These are phyloP conservation scores for Wickerhamiella vanderwaltii DNA, from an alignment of 805 yeast species.

Conservation along the genomic window DNA sequence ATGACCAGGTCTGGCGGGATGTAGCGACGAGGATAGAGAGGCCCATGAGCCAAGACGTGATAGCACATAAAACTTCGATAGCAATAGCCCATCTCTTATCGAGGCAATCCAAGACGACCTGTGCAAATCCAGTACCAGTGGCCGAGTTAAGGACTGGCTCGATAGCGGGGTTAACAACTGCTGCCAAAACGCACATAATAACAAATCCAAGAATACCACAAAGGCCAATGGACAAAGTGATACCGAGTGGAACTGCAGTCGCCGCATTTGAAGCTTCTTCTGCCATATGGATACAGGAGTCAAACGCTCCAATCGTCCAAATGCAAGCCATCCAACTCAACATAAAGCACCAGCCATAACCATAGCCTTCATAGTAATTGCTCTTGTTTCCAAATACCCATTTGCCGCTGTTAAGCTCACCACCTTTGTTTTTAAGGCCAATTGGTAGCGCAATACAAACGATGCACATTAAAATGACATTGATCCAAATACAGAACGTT, in stretches of 20 bases:
- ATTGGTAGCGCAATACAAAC: constrained; percentile 54
- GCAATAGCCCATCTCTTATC: constrained; percentile 57
- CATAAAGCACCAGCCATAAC: constrained; percentile 44
- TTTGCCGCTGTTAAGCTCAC: constrained; percentile 36
- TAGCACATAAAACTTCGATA: constrained; percentile 43
- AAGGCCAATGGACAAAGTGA: constrained; percentile 41
- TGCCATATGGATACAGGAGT: constrained; percentile 57
- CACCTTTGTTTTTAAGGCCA: constrained; percentile 29
- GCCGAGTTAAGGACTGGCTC: constrained; percentile 32
- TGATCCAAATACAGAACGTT: constrained; percentile 43
- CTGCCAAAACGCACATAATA: constrained; percentile 40
- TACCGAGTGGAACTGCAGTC: constrained; percentile 52
- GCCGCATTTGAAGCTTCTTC: constrained; percentile 58
- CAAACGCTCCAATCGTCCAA: constrained; percentile 69
- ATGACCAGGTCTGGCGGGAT: constrained; percentile 63
- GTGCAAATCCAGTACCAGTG: constrained; percentile 51
- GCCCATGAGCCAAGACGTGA: constrained; percentile 58
- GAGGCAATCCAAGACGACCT: constrained; percentile 46
- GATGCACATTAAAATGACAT: constrained; percentile 40
- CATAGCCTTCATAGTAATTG: constrained; percentile 41
- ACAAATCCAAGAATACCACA: constrained; percentile 51
- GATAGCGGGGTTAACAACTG: constrained; percentile 36
- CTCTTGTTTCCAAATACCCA: constrained; percentile 45
- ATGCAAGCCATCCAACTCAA: constrained; percentile 51
- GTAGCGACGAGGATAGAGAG: constrained; percentile 49